Evolutionary conservation across 148 eudicot species (phyloP).

Genomic region (Persicaria maculosa): DNA sequence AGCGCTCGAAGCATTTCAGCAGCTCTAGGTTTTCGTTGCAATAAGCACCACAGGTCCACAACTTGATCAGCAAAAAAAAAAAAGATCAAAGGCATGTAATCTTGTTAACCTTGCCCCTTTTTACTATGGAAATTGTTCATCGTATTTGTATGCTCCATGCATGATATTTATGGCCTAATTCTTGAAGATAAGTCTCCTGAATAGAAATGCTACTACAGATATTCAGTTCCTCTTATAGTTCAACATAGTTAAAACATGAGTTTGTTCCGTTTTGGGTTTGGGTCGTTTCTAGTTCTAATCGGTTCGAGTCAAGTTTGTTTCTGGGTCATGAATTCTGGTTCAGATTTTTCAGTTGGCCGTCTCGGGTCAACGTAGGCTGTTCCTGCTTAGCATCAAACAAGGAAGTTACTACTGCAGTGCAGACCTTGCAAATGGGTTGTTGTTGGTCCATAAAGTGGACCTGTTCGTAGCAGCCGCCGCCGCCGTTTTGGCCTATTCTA

Average conservation of each 20-base stretch:
- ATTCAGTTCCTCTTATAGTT: neutral
- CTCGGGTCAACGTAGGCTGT: no score
- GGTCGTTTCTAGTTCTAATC: no score
- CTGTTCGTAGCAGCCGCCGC: constrained; percentile 7
- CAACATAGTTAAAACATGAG: neutral
- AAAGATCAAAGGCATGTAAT: neutral
- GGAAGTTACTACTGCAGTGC: neutral
- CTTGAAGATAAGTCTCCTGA: neutral
- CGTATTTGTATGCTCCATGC: neutral
- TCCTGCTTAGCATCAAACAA: neutral
- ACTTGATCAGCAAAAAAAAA: neutral
- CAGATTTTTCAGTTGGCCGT: no score
- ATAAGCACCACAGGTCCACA: neutral
- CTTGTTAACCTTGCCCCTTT: neutral
- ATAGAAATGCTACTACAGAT: neutral
- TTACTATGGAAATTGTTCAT: neutral
- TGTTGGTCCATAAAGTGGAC: neutral
- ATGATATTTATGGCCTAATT: neutral
- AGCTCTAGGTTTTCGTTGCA: neutral
- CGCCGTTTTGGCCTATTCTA: constrained; percentile 1
- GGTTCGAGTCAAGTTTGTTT: no score
- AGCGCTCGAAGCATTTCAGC: neutral
- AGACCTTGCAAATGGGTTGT: neutral
- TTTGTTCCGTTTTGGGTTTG: no score
- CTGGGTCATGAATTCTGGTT: no score